A percentile compares a stretch with the other conserved stretches of the same genome.
Evolutionary conservation across 306 rosid genomes (phyloP).

Genomic region (Lathyrus tuberosus): DNA sequence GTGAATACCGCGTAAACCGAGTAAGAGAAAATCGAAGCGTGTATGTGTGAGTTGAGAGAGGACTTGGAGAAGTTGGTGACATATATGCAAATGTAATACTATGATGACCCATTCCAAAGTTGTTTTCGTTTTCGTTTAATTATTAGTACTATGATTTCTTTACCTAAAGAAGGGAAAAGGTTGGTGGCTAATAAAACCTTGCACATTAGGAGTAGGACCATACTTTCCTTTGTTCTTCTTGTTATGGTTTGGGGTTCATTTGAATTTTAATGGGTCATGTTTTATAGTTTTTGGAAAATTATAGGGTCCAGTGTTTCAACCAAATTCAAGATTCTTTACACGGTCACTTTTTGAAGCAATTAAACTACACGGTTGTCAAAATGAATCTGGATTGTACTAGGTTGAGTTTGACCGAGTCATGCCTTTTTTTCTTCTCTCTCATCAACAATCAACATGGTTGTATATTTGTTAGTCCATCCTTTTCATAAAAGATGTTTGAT

Average conservation of each 20-base stretch:
- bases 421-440: background rate
- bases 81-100: background rate
- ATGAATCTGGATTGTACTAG: background rate
- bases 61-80: background rate
- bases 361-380: background rate
- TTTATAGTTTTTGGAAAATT: background rate
- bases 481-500: too few relatives aligned
- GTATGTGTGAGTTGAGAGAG: background rate
- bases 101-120: background rate
- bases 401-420: background rate
- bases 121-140: too few relatives aligned
- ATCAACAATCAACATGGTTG: background rate
- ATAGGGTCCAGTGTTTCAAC: background rate
- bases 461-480: too few relatives aligned
- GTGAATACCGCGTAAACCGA: slow-evolving; percentile 35
- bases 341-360: background rate
- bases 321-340: background rate
- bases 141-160: background rate
- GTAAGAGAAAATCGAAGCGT: slow-evolving; percentile 1
- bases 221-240: background rate
- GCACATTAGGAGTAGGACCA: background rate
- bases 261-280: slow-evolving; percentile 6
- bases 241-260: background rate
- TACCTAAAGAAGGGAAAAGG: background rate
- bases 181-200: background rate